Conservation (phyloP, 805 yeast species). For the Kuraishia borneana region DNA sequence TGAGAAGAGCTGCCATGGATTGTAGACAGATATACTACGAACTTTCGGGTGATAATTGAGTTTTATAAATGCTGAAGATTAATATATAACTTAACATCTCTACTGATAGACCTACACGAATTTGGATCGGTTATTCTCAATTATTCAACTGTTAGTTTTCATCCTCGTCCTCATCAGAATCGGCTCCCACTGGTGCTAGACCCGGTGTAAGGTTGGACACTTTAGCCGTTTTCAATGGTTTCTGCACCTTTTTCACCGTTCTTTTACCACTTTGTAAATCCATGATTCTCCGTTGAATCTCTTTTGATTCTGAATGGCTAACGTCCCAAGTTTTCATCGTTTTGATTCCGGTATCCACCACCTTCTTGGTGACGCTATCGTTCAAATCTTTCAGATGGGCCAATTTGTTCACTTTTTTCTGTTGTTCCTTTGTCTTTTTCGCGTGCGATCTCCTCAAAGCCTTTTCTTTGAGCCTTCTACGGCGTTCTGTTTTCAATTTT, state of each 20-base stretch:
- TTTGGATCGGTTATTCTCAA: too few relatives aligned
- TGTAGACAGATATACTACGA: constrained; percentile 72
- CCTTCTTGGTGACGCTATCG: constrained; percentile 6
- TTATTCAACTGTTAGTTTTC: too few relatives aligned
- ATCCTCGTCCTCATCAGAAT: constrained; percentile 30
- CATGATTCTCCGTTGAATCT: constrained; percentile 30
- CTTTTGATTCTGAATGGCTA: constrained; percentile 25
- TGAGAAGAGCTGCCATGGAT: constrained; percentile 68
- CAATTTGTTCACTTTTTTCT: constrained; percentile 12
- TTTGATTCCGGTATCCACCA: constrained; percentile 24
- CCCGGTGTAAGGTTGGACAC: constrained; percentile 74
- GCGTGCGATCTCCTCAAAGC: constrained; percentile 24
- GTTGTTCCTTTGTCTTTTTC: constrained; percentile 24
- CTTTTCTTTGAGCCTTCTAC: constrained; percentile 21
- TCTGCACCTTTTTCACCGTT: constrained; percentile 18
- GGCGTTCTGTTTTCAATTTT: constrained; percentile 5
- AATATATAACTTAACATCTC: too few relatives aligned
- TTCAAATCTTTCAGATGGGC: background rate
- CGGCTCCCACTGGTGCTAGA: constrained; percentile 68
- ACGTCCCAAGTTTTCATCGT: constrained; percentile 29
- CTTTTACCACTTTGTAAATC: constrained; percentile 29
- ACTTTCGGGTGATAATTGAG: too few relatives aligned
- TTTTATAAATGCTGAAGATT: too few relatives aligned
- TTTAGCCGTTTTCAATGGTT: constrained; percentile 10
- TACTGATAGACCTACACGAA: too few relatives aligned